Percentiles rank a stretch among this genome's conserved stretches.
These are phyloP conservation scores for Colletotrichum cuscutae DNA, from an alignment of 2,329 filamentous ascomycete genomes.

Conservation along the genomic window DNA sequence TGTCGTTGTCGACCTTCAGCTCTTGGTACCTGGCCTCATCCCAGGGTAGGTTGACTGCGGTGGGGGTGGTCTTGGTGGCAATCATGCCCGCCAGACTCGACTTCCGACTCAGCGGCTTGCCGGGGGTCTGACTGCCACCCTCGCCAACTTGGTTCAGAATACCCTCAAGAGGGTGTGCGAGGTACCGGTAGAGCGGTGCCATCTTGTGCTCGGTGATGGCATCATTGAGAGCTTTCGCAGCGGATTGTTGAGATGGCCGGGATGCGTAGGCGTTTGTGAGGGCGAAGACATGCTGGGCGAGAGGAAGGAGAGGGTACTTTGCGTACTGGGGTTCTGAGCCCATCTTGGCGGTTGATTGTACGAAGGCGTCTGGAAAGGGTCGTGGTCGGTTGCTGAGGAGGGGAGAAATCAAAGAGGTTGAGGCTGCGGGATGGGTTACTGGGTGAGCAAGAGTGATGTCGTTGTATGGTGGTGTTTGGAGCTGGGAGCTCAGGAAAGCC, in stretches of 20 bases:
- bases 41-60: conserved; percentile 82
- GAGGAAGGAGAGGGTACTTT: conserved; percentile 83
- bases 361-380: neutral
- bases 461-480: conserved; percentile 31
- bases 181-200: conserved; percentile 86
- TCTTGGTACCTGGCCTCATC: conserved; percentile 88
- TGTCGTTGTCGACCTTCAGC: conserved; percentile 80
- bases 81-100: conserved; percentile 80
- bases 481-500: conserved; percentile 29
- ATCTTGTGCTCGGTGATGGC: conserved; percentile 87
- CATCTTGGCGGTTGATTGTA: conserved; percentile 54
- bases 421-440: conserved; percentile 16
- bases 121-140: conserved; percentile 55
- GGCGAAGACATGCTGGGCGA: conserved; percentile 88
- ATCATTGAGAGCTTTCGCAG: conserved; percentile 81
- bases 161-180: conserved; percentile 84
- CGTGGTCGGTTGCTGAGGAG: neutral
- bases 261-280: conserved; percentile 83
- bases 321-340: conserved; percentile 86
- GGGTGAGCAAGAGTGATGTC: conserved; percentile 31
- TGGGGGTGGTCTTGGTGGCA: conserved; percentile 73
- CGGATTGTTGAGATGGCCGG: conserved; percentile 72
- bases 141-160: conserved; percentile 83
- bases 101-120: conserved; percentile 73
- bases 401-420: conserved; percentile 2